Base-by-base conservation (phyloP, 1,139 yeast genomes). In the Hyphopichia khmerensis region DNA sequence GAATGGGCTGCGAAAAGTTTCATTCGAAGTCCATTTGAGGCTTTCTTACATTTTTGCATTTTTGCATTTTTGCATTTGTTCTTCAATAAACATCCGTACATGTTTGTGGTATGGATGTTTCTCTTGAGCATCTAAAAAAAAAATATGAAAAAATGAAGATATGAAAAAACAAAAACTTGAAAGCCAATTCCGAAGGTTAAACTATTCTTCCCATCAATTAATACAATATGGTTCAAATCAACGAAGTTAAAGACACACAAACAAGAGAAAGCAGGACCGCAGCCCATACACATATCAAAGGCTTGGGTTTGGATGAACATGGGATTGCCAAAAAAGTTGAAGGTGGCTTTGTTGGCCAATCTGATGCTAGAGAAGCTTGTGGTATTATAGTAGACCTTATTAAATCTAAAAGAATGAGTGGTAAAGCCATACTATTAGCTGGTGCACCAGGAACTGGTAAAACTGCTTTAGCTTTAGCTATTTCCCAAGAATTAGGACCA, bases 371-470 rank as follows among this genome's bases (percentile, higher is more conserved):
- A 63, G 99, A 93, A 67, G 98, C 98, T 1, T 91, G 97, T 63
- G 99, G 99, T 48, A 84, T 95, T 41, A 80, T 93, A 50, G 98
- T 93, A 31, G 99, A 93, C 65, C 73, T 93, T 58, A 90, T 93
- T 69, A 91, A 90, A 67, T 86, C 93, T 33, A 89, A 88, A 60
- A 90, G 85, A 64, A 86, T 93, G 88, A 85, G 96, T 43, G 99
- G 99, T 24, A 88, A 90, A 61, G 99, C 98, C n/a, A 83, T 93
- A 38, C 69, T 93, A 48, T 74, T 93, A 42, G 98, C 99, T 0
- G 99, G 99, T 47, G 96, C 96, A 4, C 98, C 99, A 15, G 98
- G 98, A 3, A 91, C 98, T 4, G 99, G 99, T 59, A 93, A 93
- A 66, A 93, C 99, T 1, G 99, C 99, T 0, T 75, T 93, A 58